Evolutionary conservation across 1,284 basidiomycete genomes (phyloP).

Genomic region (Ustilago lituana): DNA sequence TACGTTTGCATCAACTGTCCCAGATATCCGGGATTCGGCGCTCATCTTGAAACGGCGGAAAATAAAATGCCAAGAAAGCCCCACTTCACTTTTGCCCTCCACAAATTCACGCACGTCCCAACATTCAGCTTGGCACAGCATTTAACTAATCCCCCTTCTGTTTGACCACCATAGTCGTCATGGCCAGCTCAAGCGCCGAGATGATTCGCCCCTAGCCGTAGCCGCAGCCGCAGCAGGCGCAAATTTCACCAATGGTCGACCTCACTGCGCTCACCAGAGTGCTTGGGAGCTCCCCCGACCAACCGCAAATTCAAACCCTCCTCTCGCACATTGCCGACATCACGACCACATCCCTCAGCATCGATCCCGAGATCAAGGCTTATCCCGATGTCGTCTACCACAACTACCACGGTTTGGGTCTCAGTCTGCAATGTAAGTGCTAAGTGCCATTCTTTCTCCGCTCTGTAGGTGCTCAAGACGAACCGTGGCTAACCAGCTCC

Average conservation of each 20-base stretch:
- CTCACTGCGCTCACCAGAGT: slow-evolving; percentile 3
- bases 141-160: not conserved
- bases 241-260: slow-evolving; percentile 12
- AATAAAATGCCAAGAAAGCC: too few relatives aligned
- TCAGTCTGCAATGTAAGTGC: slow-evolving; percentile 48
- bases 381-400: slow-evolving; percentile 37
- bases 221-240: too few relatives aligned
- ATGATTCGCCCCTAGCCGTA: not conserved
- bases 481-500: too few relatives aligned
- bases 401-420: slow-evolving; percentile 23
- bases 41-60: too few relatives aligned
- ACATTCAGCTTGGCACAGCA: not conserved
- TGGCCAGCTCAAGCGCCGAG: not conserved
- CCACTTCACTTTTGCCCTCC: too few relatives aligned
- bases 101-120: slow-evolving; percentile 8
- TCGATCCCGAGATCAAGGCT: slow-evolving; percentile 16
- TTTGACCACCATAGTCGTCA: slow-evolving; percentile 2
- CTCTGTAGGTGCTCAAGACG: too few relatives aligned
- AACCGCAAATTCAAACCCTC: slow-evolving; percentile 6
- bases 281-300: slow-evolving; percentile 6
- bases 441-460: too few relatives aligned
- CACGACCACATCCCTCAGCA: not conserved
- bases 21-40: slow-evolving; percentile 15
- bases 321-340: not conserved
- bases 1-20: not conserved